phyloP scores from a whole-genome alignment of 177 flowering plant species.

The Tripterygium wilfordii region DNA sequence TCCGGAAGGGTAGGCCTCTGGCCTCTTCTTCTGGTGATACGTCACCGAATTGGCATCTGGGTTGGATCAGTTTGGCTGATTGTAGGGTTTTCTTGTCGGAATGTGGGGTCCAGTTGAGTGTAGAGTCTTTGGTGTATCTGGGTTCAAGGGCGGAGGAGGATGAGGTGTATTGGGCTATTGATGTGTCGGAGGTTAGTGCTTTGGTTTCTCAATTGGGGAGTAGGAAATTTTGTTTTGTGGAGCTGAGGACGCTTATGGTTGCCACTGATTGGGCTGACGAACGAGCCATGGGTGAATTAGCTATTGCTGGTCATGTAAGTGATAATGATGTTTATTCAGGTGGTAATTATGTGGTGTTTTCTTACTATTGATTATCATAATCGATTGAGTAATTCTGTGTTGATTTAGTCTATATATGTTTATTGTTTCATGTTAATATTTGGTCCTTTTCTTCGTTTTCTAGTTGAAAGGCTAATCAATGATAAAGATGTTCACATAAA shows the following conservation, averaged over 20 bases:
- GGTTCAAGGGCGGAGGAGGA: constrained; percentile 46
- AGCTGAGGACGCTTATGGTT: constrained; percentile 87
- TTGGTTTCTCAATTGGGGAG: constrained; percentile 39
- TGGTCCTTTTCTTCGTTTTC: too few relatives aligned
- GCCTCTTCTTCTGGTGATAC: constrained; percentile 25
- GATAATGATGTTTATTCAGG: background rate
- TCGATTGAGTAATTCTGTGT: too few relatives aligned
- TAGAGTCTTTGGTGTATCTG: constrained; percentile 58
- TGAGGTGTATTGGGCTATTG: constrained; percentile 76
- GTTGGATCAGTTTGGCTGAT: constrained; percentile 65
- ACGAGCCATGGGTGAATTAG: constrained; percentile 66
- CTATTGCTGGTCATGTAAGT: constrained; percentile 94
- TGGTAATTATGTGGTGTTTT: background rate
- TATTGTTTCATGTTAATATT: too few relatives aligned
- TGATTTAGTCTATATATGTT: too few relatives aligned
- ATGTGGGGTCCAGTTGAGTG: constrained; percentile 35
- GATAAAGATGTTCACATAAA: too few relatives aligned
- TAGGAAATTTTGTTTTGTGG: constrained; percentile 54
- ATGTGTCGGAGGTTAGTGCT: constrained; percentile 39
- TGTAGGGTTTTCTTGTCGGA: constrained; percentile 37
- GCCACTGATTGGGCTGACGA: constrained; percentile 88
- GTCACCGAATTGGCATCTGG: constrained; percentile 63
- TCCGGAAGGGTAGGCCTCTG: constrained; percentile 72
- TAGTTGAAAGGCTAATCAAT: too few relatives aligned
- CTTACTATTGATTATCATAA: too few relatives aligned